phyloP scores from a whole-genome alignment of 257 asterid species.

The Forsythia viridissima region DNA sequence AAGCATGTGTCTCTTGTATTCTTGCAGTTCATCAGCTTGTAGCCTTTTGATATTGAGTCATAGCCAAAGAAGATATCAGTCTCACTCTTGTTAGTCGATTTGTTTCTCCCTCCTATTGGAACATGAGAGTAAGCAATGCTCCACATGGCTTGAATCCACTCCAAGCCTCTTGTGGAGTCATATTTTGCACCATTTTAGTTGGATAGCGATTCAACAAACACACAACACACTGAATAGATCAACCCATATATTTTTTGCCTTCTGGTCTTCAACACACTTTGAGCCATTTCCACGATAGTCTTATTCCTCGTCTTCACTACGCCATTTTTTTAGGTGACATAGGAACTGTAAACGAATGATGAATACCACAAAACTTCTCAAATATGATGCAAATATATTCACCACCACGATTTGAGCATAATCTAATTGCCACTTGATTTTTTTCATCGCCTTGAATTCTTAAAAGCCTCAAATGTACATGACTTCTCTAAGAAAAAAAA shows the following conservation, averaged over 20 bases:
- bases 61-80: not conserved
- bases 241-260: not conserved
- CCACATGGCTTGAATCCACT: not conserved
- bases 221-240: not conserved
- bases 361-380: not conserved
- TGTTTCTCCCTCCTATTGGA: not conserved
- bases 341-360: not conserved
- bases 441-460: not conserved
- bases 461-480: not conserved
- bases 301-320: not conserved
- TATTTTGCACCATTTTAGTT: not conserved
- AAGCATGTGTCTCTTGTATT: not conserved
- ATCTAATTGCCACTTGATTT: not conserved
- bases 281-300: not conserved
- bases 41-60: not conserved
- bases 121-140: not conserved
- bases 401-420: not conserved
- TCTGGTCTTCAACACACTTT: not conserved
- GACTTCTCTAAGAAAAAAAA: not conserved
- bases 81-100: not conserved
- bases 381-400: not conserved
- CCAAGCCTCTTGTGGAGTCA: constrained; percentile 6
- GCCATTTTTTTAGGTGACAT: not conserved
- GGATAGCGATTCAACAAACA: not conserved
- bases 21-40: not conserved